phyloP scores from a whole-genome alignment of 345 rosid genomes.

The Euclidium syriacum region DNA sequence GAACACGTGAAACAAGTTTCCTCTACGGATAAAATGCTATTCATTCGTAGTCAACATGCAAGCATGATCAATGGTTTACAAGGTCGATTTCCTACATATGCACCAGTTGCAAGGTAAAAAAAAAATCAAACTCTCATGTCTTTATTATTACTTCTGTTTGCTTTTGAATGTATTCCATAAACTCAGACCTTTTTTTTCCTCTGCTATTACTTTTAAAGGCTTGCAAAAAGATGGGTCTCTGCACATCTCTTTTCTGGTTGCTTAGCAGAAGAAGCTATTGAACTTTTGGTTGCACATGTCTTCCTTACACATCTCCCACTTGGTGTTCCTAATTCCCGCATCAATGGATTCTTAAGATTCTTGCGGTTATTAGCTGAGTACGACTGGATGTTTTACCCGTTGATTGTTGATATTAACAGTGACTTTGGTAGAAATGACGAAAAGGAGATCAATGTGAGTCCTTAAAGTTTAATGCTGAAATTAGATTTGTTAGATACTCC shows the following conservation, averaged over 20 bases:
- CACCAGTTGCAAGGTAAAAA: conserved; percentile 68
- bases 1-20: conserved; percentile 50
- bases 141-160: conserved; percentile 3
- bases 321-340: conserved; percentile 68
- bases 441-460: conserved; percentile 76
- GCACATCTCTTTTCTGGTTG: conserved; percentile 91
- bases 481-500: background rate
- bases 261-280: conserved; percentile 80
- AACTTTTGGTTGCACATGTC: conserved; percentile 73
- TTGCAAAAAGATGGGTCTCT: conserved; percentile 93
- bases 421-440: conserved; percentile 60
- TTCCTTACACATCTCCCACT: conserved; percentile 81
- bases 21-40: conserved; percentile 60
- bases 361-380: conserved; percentile 66
- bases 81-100: conserved; percentile 57
- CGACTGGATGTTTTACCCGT: conserved; percentile 80
- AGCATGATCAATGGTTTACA: conserved; percentile 91
- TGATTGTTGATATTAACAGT: conserved; percentile 76
- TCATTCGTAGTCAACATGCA: conserved; percentile 76
- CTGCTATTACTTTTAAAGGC: conserved; percentile 46
- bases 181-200: background rate
- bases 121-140: background rate
- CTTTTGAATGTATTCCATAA: conserved; percentile 9
- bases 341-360: conserved; percentile 92
- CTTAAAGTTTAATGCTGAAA: background rate